phyloP scores from a whole-genome alignment of 306 rosid species.

The Luffa aegyptiaca region DNA sequence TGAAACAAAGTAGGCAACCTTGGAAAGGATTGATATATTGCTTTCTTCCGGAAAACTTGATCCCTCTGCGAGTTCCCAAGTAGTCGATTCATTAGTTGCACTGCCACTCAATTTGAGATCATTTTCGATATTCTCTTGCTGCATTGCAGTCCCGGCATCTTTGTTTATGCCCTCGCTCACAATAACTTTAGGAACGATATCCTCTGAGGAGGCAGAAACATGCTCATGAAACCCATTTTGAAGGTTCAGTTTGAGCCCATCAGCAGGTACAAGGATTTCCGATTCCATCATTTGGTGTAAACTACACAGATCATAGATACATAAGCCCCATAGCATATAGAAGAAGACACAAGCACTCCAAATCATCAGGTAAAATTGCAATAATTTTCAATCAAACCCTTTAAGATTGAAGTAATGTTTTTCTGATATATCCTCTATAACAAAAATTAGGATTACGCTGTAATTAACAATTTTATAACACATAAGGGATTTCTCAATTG shows the following conservation, averaged over 20 bases:
- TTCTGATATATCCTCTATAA: background rate
- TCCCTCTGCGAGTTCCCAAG: conserved; percentile 36
- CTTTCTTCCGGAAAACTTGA: conserved; percentile 21
- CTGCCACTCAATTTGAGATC: conserved; percentile 24
- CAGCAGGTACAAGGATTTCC: conserved; percentile 23
- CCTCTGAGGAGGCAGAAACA: conserved; percentile 18
- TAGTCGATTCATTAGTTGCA: conserved; percentile 24
- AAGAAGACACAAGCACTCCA: background rate
- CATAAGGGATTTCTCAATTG: background rate
- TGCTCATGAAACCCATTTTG: conserved; percentile 51
- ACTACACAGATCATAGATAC: conserved; percentile 22
- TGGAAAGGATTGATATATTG: conserved; percentile 34
- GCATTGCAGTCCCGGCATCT: conserved; percentile 18
- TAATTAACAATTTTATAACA: background rate
- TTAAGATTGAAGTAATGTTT: background rate
- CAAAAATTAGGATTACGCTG: background rate
- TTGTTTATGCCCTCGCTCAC: conserved; percentile 14
- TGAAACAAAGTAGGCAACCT: conserved; percentile 26
- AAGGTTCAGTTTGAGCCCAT: conserved; percentile 37
- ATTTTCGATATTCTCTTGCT: conserved; percentile 37
- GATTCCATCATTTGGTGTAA: conserved; percentile 54
- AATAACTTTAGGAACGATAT: conserved; percentile 24
- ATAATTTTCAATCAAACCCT: background rate
- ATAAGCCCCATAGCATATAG: background rate
- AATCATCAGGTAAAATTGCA: background rate